Evolutionary conservation across 2,329 filamentous ascomycete species (phyloP).

Genomic region (Colletotrichum tropicicola): DNA sequence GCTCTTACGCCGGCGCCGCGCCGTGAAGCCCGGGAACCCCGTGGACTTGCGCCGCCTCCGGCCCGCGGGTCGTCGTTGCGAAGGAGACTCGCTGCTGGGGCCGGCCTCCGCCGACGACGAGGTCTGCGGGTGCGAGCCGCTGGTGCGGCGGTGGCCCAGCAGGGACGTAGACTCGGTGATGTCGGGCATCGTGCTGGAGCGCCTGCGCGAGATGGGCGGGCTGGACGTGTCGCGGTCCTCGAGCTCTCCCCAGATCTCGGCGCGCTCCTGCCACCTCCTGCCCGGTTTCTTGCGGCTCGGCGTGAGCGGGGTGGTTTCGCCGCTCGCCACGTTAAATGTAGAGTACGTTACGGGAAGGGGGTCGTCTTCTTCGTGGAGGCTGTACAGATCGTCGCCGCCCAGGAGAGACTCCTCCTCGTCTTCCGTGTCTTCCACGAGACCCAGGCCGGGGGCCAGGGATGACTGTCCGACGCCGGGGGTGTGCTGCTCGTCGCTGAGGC

Average conservation of each 20-base stretch:
- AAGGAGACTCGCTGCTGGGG: constrained; percentile 26
- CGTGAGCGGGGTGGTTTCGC: constrained; percentile 47
- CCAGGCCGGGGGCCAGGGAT: constrained; percentile 82
- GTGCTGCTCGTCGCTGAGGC: constrained; percentile 81
- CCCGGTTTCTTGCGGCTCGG: constrained; percentile 57
- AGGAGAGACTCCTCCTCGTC: constrained; percentile 67
- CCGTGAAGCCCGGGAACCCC: constrained; percentile 69
- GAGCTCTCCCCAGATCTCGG: constrained; percentile 89
- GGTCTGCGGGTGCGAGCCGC: constrained; percentile 30
- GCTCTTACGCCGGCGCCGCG: constrained; percentile 54
- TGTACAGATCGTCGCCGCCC: constrained; percentile 54
- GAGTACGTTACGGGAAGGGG: constrained; percentile 49
- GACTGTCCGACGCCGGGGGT: constrained; percentile 70
- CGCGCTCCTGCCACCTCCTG: constrained; percentile 69
- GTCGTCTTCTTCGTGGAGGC: constrained; percentile 52
- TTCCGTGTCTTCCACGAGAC: constrained; percentile 76
- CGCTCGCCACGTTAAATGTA: constrained; percentile 54
- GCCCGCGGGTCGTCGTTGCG: constrained; percentile 35
- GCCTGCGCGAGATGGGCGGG: constrained; percentile 49
- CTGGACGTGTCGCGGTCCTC: constrained; percentile 72
- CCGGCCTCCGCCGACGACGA: constrained; percentile 35
- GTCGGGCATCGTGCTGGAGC: constrained; percentile 59
- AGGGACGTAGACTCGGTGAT: constrained; percentile 51
- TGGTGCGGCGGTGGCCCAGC: constrained; percentile 37
- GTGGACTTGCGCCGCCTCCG: constrained; percentile 65